phyloP scores from a whole-genome alignment of 345 rosid genomes.

The Lumnitzera littorea region DNA sequence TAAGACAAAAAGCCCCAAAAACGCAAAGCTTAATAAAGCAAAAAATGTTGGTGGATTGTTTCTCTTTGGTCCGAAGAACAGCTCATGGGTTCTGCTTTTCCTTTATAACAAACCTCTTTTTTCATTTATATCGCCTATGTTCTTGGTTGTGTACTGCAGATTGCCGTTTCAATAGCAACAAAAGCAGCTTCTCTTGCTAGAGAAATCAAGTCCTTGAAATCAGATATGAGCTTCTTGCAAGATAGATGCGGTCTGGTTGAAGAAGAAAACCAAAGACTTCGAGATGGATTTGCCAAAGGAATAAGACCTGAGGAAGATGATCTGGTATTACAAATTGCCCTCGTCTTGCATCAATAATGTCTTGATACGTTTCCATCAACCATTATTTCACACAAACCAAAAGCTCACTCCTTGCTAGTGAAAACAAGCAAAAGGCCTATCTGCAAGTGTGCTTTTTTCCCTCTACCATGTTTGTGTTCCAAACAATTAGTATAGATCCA shows the following conservation, averaged over 20 bases:
- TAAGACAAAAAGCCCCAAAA: constrained; percentile 34
- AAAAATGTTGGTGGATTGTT: constrained; percentile 45
- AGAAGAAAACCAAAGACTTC: constrained; percentile 81
- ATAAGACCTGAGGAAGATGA: constrained; percentile 94
- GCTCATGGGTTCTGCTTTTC: too few relatives aligned
- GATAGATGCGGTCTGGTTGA: constrained; percentile 69
- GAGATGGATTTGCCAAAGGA: constrained; percentile 63
- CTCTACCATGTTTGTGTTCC: too few relatives aligned
- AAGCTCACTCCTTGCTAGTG: too few relatives aligned
- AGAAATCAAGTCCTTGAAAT: constrained; percentile 62
- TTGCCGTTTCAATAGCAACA: constrained; percentile 76
- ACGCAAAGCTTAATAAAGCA: constrained; percentile 50
- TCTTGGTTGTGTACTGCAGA: constrained; percentile 28
- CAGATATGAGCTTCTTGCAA: constrained; percentile 67
- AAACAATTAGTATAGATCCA: too few relatives aligned
- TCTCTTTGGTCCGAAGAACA: not conserved
- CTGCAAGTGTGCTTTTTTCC: too few relatives aligned
- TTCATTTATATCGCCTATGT: not conserved
- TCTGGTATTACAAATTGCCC: constrained; percentile 31
- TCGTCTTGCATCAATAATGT: too few relatives aligned
- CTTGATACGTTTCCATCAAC: not conserved
- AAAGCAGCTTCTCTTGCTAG: constrained; percentile 76
- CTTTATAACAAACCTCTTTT: not conserved
- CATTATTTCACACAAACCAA: not conserved
- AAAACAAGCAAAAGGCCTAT: too few relatives aligned